Base-by-base conservation (phyloP, 2,329 filamentous ascomycete species). In the Diaporthe batatas region DNA sequence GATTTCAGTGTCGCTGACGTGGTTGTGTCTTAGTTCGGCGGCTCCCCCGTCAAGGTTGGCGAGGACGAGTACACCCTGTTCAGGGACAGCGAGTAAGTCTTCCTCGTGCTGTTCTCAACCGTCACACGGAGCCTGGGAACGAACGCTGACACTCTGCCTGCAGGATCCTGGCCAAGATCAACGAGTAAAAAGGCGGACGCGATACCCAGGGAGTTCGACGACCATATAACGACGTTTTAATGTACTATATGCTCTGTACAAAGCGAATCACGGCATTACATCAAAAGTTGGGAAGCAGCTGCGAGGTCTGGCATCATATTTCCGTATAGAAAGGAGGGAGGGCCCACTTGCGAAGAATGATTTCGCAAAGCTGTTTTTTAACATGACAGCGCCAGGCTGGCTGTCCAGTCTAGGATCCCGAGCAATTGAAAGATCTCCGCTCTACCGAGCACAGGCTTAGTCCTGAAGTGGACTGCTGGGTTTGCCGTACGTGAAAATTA, bases 121-220 rank as follows among this genome's bases (percentile, higher is more conserved):
- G 54, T 51, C 29, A 2, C 16, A 47, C 16, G 12, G 18, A 42
- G 10, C 14, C 7, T 16, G 6, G 1, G 2, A 47, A 58, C 44
- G 42, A 47, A 58, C 44, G 42, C 77, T 81, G 39, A 79, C 76
- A 5, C 49, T 72, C 47, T 39, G 18, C 67, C 29, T 51, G 34
- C 79, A 98, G 96, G 84, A 94, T 99, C 79, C 91, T 99, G 75
- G 96, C 96, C 84, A 99, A 98, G 93, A 98, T 99, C 90, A 98
- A 94, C 86, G 96, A 98, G 90, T 98, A 94, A 88, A 88, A 88
- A 77, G 77, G 75, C 74, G 75, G 71, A 77, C 71, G 78, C 58
- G 69, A 73, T 73, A 73, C 72, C 72, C 72, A 71, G 29, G 57
- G 65, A 65, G 53, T 73, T 21, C 65, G 67, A 72, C 34, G 79